Base-by-base conservation (phyloP, 805 yeast genomes). In the Wickerhamomyces alni region DNA sequence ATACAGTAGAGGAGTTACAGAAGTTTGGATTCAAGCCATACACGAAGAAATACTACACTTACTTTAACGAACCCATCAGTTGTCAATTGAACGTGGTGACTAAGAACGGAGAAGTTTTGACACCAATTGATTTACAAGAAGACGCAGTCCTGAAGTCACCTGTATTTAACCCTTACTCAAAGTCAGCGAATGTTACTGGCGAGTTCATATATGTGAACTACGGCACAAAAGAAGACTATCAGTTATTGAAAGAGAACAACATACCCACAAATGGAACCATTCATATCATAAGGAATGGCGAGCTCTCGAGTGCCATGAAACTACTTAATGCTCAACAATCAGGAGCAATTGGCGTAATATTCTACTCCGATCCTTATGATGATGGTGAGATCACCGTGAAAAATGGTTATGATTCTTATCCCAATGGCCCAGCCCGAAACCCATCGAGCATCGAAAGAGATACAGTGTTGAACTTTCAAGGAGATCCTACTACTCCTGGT, bases 401-500 rank as follows among this genome's bases (percentile, higher is more conserved):
- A 2, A 70, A 80, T 49, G 86, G 86, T 0, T 77, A 60, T 52
- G 55, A 67, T 44, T 65, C 72, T 37, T 82, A 74, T 49, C 88
- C 89, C 0, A 43, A 67, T 5, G 88, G 88, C 0, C 77, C 79
- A 3, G 84, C 87, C 2, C 69, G 87, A 50, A 79, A 75, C 46
- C 76, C 77, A 28, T 63, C 72, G 38, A 66, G 80, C 8, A 74
- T 82, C 21, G 79, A 79, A 50, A 67, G 85, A 53, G 82, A 79
- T 3, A 70, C 84, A 8, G 80, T 75, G 1, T 76, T 77, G 3
- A 75, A 74, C 25, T 67, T 69, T 37, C 87, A 88, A 0, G 89
- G 89, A 11, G 91, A 82, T 54, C 89, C 89, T 27, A 78, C 88
- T 0, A 80, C 88, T 2, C 86, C 87, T 8, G 87, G 86, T 3